phyloP scores from a whole-genome alignment of 2,329 filamentous ascomycete species.

The Zopfia rhizophila region DNA sequence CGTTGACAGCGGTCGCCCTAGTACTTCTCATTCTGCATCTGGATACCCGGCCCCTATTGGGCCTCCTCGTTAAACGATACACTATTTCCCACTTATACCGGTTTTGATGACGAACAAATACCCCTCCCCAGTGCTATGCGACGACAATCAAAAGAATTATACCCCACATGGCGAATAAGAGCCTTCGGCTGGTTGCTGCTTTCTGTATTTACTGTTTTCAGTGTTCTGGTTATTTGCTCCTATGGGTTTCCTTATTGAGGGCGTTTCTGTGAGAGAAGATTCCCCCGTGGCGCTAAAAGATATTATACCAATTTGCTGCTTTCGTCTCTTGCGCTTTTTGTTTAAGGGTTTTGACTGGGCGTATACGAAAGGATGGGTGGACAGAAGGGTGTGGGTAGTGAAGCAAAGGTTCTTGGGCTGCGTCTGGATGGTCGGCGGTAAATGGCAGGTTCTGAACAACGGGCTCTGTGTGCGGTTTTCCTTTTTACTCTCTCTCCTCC shows the following conservation, averaged over 20 bases:
- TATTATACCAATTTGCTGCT: slow-evolving; percentile 56
- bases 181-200: slow-evolving; percentile 43
- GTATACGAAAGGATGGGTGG: too few species aligned
- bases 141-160: slow-evolving; percentile 54
- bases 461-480: background rate
- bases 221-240: slow-evolving; percentile 24
- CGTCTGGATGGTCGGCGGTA: too few species aligned
- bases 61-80: slow-evolving; percentile 80
- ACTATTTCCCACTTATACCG: slow-evolving; percentile 48
- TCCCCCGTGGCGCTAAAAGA: slow-evolving; percentile 55
- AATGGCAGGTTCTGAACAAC: background rate
- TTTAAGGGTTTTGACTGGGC: too few species aligned
- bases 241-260: slow-evolving; percentile 23
- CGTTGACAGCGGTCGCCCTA: slow-evolving; percentile 90
- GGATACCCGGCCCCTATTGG: slow-evolving; percentile 94
- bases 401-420: too few species aligned
- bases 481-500: slow-evolving; percentile 7
- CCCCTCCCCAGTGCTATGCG: slow-evolving; percentile 43
- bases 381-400: too few species aligned
- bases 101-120: slow-evolving; percentile 50
- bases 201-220: slow-evolving; percentile 30
- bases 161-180: slow-evolving; percentile 52
- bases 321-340: too few species aligned
- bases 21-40: slow-evolving; percentile 96
- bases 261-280: slow-evolving; percentile 46